Conservation (phyloP, 495 filamentous ascomycete genomes). For the Xylaria bambusicola region DNA sequence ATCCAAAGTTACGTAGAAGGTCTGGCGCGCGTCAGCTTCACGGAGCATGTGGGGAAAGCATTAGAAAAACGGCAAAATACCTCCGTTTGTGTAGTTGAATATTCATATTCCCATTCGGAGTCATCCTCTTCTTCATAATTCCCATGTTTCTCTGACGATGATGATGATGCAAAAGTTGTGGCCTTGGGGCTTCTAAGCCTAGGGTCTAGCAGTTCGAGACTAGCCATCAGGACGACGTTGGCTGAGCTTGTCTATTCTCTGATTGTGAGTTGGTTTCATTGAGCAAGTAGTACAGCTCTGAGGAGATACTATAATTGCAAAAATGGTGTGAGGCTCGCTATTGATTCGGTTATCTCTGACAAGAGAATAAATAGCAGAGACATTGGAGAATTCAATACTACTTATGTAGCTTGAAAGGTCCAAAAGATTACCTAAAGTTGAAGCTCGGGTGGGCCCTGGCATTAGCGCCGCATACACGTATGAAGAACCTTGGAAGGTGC, state of each 20-base stretch:
- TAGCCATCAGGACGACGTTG: conserved; percentile 29
- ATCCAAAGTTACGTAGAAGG: conserved; percentile 59
- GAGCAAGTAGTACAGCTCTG: neutral
- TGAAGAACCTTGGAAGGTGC: conserved; percentile 7
- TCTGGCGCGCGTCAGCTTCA: conserved; percentile 34
- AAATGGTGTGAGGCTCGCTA: neutral
- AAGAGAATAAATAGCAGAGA: neutral
- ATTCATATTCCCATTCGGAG: conserved; percentile 61
- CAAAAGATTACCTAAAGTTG: neutral
- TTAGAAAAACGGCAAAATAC: conserved; percentile 22
- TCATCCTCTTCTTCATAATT: conserved; percentile 35
- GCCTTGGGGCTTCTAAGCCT: conserved; percentile 6
- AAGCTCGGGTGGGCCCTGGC: neutral
- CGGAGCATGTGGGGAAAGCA: neutral
- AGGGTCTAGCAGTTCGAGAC: conserved; percentile 20
- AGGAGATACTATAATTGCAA: neutral
- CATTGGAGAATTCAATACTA: neutral
- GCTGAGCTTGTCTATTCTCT: conserved; percentile 3
- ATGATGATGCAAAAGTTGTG: neutral
- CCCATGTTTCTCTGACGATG: neutral
- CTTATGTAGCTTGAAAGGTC: neutral
- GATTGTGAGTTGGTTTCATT: conserved; percentile 12
- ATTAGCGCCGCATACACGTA: no score
- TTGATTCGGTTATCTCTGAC: neutral
- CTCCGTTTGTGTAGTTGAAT: conserved; percentile 58